A percentile compares a stretch with the other conserved stretches of the same genome.
phyloP scores from a whole-genome alignment of 208 protist genomes.

The Zelonia costaricensis region DNA sequence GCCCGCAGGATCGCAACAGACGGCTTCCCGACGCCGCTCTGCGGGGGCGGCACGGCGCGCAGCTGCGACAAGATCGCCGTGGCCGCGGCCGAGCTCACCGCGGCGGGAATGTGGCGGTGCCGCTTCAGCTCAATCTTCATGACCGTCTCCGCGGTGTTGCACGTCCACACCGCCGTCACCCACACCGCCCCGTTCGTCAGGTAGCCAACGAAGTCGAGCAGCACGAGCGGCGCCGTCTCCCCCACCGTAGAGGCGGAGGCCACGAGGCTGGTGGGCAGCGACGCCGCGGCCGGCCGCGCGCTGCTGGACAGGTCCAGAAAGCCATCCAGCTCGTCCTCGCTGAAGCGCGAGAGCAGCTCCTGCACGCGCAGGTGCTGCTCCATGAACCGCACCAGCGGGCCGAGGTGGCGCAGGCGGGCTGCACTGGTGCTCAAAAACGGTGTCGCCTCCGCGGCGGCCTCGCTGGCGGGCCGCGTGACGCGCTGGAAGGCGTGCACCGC shows the following conservation, averaged over 20 bases:
- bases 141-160: constrained; percentile 67
- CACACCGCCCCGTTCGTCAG: constrained; percentile 59
- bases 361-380: constrained; percentile 66
- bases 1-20: constrained; percentile 30
- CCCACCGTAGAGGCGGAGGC: constrained; percentile 4
- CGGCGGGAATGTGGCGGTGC: constrained; percentile 33
- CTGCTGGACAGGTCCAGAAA: constrained; percentile 9
- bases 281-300: background rate
- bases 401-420: constrained; percentile 14
- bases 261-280: background rate
- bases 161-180: constrained; percentile 62
- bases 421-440: constrained; percentile 34
- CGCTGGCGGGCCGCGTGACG: constrained; percentile 2
- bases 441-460: constrained; percentile 11
- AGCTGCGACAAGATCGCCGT: constrained; percentile 73
- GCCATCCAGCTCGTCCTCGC: constrained; percentile 23
- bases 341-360: constrained; percentile 37
- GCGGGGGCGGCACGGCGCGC: constrained; percentile 40
- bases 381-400: constrained; percentile 65
- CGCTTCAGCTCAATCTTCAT: constrained; percentile 43
- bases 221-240: constrained; percentile 48
- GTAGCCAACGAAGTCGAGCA: constrained; percentile 72
- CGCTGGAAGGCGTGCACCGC: constrained; percentile 14
- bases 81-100: constrained; percentile 26
- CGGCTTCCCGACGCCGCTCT: constrained; percentile 4